Base-by-base conservation (phyloP, 2,329 filamentous ascomycete species). In the Pseudogymnoascus sp. region DNA sequence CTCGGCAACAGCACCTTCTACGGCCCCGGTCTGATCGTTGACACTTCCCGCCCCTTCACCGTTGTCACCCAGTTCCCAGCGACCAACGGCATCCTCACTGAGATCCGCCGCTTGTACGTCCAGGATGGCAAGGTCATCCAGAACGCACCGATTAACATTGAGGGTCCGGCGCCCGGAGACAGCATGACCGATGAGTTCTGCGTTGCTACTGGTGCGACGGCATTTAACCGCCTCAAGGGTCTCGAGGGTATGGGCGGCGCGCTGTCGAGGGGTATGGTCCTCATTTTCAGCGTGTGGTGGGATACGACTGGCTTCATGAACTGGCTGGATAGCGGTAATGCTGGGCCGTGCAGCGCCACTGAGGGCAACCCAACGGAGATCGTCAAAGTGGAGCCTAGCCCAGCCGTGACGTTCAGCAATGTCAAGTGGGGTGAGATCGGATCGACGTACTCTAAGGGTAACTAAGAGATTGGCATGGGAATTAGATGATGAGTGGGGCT, bases 381-480 rank as follows among this genome's bases (percentile, higher is more conserved):
- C 64, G 66, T 77, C 62, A 72, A 75, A 60, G 71, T 81, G 10
- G 75, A 81, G 69, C 79, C 81, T 0, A 75, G 75, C 62, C 79
- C 83, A 0, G 76, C 76, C 8, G 81, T 86, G 3, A 79, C 75
- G 0, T 86, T 84, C 69, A 81, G 79, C 66, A 80, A 85, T 68
- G 81, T 87, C 68, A 80, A 79, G 69, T 84, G 82, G 78, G 84
- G 84, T 21, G 82, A 86, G 68, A 81, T 87, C 69, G 82, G 80
- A 4, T 82, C 81, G 14, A 86, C 81, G 0, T 81, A 19, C 54
- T 21, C 62, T 5, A 28, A 57, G 51, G 25, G 51, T 13, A 57
- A 57, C 51, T 57, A 10, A 31, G 51, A 19, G 28, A 31, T 34
- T 19, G 8, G 4, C 7, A 34, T 19, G 28, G 25, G 14, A 10